Evolutionary conservation across 257 asterid species (phyloP).

Genomic region (Salvia rosmarinus): DNA sequence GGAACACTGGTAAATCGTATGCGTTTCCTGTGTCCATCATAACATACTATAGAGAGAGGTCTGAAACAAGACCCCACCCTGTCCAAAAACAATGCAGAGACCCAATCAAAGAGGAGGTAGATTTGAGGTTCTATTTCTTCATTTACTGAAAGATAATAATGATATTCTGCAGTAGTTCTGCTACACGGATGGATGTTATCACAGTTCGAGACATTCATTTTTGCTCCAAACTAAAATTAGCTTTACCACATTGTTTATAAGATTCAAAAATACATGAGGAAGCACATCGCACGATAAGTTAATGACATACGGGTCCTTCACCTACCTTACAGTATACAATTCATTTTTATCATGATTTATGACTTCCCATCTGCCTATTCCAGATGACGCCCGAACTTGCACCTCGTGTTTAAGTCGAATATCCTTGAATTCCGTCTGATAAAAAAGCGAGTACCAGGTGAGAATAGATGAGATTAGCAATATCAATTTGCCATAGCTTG

Average conservation of each 20-base stretch:
- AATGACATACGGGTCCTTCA: slow-evolving; percentile 19
- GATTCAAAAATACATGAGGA: neutral
- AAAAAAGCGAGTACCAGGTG: slow-evolving; percentile 26
- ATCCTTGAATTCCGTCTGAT: slow-evolving; percentile 40
- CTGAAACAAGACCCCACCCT: slow-evolving; percentile 57
- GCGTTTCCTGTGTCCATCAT: slow-evolving; percentile 49
- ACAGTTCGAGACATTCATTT: neutral
- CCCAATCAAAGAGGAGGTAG: neutral
- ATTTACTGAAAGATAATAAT: neutral
- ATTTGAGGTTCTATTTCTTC: slow-evolving; percentile 6
- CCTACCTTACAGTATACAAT: slow-evolving; percentile 50
- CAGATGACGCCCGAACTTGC: slow-evolving; percentile 48
- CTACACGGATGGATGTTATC: neutral
- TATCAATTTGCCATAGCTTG: neutral
- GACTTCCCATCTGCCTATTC: slow-evolving; percentile 50
- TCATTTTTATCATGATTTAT: slow-evolving; percentile 33
- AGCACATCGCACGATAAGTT: slow-evolving; percentile 10
- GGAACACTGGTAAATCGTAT: slow-evolving; percentile 41
- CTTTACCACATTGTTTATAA: neutral
- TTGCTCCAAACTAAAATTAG: neutral
- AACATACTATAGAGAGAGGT: slow-evolving; percentile 48
- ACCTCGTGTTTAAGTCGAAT: slow-evolving; percentile 40
- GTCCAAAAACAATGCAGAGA: slow-evolving; percentile 32
- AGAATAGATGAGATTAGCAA: slow-evolving; percentile 24
- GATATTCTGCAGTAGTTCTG: neutral